These are phyloP conservation scores for Mycena albidolilacea DNA, from an alignment of 768 basidiomycete genomes.

Conservation along the genomic window DNA sequence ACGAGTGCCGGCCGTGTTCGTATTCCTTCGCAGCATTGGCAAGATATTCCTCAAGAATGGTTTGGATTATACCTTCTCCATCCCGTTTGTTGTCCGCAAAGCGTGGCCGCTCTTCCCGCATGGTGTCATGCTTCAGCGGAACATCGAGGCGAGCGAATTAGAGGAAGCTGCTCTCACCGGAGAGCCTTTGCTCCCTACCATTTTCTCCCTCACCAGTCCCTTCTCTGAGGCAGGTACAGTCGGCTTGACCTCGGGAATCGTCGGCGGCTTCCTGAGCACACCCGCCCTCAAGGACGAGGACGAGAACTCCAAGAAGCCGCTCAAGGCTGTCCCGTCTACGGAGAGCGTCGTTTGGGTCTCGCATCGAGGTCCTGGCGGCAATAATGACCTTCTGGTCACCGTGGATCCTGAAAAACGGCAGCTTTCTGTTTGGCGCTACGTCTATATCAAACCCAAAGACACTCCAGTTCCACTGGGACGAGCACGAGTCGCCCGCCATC, in stretches of 20 bases:
- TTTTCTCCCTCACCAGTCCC: conserved; percentile 84
- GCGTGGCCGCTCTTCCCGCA: conserved; percentile 87
- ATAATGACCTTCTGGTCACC: conserved; percentile 70
- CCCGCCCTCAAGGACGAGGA: conserved; percentile 68
- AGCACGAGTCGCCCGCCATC: conserved; percentile 52
- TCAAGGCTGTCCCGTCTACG: conserved; percentile 70
- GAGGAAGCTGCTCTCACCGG: conserved; percentile 77
- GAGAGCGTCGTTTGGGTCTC: conserved; percentile 80
- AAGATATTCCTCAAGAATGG: conserved; percentile 82
- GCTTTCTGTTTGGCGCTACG: conserved; percentile 82
- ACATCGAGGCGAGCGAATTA: conserved; percentile 76
- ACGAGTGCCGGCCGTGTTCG: conserved; percentile 74
- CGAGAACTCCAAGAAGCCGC: conserved; percentile 64
- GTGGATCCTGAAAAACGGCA: conserved; percentile 66
- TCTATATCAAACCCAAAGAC: conserved; percentile 73
- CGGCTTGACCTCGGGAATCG: conserved; percentile 75
- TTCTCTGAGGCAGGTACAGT: conserved; percentile 83
- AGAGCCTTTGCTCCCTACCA: conserved; percentile 80
- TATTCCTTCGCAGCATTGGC: conserved; percentile 83
- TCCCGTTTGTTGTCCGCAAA: conserved; percentile 85
- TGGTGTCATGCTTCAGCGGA: conserved; percentile 85
- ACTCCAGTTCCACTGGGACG: conserved; percentile 59
- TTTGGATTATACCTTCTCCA: conserved; percentile 79
- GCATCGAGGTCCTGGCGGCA: conserved; percentile 55
- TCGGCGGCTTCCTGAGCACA: conserved; percentile 58